phyloP scores from a whole-genome alignment of 2,329 filamentous ascomycete genomes.

The Apiospora marii region DNA sequence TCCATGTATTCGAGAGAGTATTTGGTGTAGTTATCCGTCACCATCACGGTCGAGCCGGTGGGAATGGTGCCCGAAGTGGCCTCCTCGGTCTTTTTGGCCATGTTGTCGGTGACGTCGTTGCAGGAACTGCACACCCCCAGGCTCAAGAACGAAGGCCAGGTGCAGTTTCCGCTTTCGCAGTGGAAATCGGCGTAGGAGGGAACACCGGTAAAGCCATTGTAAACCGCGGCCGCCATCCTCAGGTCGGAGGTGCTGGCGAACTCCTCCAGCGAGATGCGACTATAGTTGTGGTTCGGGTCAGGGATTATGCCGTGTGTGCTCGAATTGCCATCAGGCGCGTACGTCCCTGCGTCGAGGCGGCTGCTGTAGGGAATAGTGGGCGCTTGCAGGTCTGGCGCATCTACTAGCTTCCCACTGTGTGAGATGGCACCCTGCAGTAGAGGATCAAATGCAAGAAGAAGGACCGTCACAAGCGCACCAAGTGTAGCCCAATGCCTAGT shows the following conservation, averaged over 20 bases:
- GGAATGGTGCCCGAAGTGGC: not conserved
- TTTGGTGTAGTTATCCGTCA: not conserved
- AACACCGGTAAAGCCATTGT: not conserved
- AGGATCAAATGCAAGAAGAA: constrained; percentile 22
- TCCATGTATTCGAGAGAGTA: not conserved
- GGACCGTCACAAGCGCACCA: constrained; percentile 7
- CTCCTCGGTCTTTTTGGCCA: not conserved
- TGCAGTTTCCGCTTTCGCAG: constrained; percentile 23
- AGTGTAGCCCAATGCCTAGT: constrained; percentile 20
- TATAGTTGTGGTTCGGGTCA: not conserved
- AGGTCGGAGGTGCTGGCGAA: constrained; percentile 20
- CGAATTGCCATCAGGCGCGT: not conserved
- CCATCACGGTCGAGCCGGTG: too few species aligned
- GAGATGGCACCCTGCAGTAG: constrained; percentile 21
- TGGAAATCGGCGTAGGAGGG: not conserved
- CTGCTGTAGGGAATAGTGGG: constrained; percentile 1
- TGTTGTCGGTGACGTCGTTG: not conserved
- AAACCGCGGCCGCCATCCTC: constrained; percentile 16
- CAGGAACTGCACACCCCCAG: constrained; percentile 21
- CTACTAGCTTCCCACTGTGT: not conserved
- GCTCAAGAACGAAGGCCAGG: not conserved
- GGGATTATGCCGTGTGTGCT: not conserved
- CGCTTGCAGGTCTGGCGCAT: not conserved
- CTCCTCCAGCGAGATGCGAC: not conserved
- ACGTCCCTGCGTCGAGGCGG: constrained; percentile 8